phyloP scores from a whole-genome alignment of 257 asterid species.

The Paulownia fortunei region DNA sequence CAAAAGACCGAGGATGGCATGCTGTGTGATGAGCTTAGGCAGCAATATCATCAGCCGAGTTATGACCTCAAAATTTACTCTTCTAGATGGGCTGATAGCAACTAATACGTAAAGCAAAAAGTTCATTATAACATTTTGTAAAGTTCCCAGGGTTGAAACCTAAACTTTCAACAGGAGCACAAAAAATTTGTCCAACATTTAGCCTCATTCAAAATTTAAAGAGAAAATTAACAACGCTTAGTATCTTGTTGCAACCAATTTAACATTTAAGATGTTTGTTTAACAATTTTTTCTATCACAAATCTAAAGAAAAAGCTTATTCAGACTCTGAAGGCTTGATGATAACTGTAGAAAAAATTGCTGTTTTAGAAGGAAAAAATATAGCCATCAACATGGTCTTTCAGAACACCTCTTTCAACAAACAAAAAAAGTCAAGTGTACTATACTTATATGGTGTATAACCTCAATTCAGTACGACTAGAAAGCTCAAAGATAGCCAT shows the following conservation, averaged over 20 bases:
- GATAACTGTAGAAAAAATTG: constrained; percentile 4
- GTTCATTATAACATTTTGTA: background rate
- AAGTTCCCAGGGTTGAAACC: background rate
- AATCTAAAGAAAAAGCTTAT: background rate
- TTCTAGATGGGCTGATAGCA: constrained; percentile 1
- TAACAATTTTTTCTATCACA: background rate
- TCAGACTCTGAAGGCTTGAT: constrained; percentile 14
- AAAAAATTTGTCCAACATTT: background rate
- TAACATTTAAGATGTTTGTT: constrained; percentile 6
- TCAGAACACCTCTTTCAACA: background rate
- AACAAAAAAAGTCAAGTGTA: background rate
- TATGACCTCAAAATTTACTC: background rate
- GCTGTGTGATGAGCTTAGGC: background rate
- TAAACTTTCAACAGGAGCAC: constrained; percentile 4
- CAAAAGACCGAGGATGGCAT: constrained; percentile 16
- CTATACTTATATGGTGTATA: background rate
- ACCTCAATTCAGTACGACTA: background rate
- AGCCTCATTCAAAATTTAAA: background rate
- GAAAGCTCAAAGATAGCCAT: constrained; percentile 11
- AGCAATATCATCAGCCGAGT: background rate
- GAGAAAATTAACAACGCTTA: background rate
- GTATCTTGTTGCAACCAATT: constrained; percentile 3
- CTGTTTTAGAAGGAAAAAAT: background rate
- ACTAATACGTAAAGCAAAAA: constrained; percentile 18
- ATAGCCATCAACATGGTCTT: background rate